These are phyloP conservation scores for Canavalia ensiformis DNA, from an alignment of 306 rosid species.

Conservation along the genomic window DNA sequence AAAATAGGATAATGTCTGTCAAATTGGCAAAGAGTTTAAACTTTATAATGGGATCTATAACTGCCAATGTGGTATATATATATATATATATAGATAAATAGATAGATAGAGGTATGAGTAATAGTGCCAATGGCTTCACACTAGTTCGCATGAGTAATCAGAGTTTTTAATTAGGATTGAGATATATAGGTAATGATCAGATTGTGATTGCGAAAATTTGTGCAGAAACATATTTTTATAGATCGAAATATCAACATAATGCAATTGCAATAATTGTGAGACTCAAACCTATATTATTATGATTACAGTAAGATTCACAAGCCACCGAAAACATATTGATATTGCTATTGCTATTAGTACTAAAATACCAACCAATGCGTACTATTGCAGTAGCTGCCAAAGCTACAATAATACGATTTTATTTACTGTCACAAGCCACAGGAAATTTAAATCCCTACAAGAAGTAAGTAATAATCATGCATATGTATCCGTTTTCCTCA, in stretches of 20 bases:
- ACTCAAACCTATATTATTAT: slow-evolving; percentile 32
- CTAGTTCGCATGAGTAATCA: slow-evolving; percentile 27
- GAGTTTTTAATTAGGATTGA: not conserved
- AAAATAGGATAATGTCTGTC: not conserved
- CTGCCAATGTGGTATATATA: too few species aligned
- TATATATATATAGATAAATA: too few species aligned
- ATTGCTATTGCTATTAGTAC: not conserved
- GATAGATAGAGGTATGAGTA: not conserved
- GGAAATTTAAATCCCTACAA: not conserved
- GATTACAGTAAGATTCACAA: slow-evolving; percentile 23
- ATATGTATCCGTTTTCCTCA: not conserved
- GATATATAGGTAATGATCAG: slow-evolving; percentile 4
- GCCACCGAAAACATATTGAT: slow-evolving; percentile 10
- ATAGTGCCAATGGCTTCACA: slow-evolving; percentile 14
- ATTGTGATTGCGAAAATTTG: slow-evolving; percentile 16
- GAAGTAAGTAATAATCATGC: slow-evolving; percentile 19
- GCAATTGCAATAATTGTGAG: slow-evolving; percentile 12
- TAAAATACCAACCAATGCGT: slow-evolving; percentile 15
- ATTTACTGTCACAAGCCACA: slow-evolving; percentile 16
- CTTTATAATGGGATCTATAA: not conserved
- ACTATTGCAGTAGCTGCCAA: slow-evolving; percentile 19
- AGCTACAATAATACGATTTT: slow-evolving; percentile 11
- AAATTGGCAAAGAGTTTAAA: not conserved
- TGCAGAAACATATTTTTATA: not conserved
- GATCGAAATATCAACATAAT: slow-evolving; percentile 4